These are phyloP conservation scores for Colletotrichum sp. DNA, from an alignment of 2,329 filamentous ascomycete genomes.

Conservation along the genomic window DNA sequence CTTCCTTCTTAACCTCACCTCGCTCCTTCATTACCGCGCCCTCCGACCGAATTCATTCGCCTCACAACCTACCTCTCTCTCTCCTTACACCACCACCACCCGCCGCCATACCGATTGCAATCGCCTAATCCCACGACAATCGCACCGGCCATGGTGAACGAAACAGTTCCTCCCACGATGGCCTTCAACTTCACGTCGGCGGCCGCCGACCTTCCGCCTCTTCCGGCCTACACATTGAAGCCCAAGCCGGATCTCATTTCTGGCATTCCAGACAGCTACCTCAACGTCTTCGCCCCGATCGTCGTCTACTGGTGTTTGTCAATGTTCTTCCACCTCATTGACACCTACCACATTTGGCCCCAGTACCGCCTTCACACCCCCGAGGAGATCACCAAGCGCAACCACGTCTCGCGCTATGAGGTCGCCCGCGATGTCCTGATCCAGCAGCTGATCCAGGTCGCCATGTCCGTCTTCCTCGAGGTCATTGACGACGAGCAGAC, in stretches of 20 bases:
- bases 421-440: conserved; percentile 89
- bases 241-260: conserved; percentile 75
- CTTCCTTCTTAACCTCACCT: neutral
- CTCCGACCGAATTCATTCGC: neutral
- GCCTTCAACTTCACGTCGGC: conserved; percentile 58
- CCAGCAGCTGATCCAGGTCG: conserved; percentile 88
- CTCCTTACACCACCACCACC: neutral
- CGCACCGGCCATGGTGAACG: conserved; percentile 41
- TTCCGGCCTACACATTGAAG: conserved; percentile 79
- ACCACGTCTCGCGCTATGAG: conserved; percentile 83
- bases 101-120: neutral
- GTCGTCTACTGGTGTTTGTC: conserved; percentile 89
- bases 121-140: neutral
- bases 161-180: conserved; percentile 32
- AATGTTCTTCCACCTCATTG: conserved; percentile 84
- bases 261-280: conserved; percentile 80
- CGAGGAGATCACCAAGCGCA: conserved; percentile 85
- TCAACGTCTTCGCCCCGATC: conserved; percentile 78
- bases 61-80: neutral
- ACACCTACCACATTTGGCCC: conserved; percentile 83
- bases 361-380: conserved; percentile 95
- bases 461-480: conserved; percentile 69
- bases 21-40: neutral
- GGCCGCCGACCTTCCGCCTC: conserved; percentile 74
- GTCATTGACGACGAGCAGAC: conserved; percentile 76